Conservation (phyloP, 495 filamentous ascomycete species). For the Xylaria castorea region DNA sequence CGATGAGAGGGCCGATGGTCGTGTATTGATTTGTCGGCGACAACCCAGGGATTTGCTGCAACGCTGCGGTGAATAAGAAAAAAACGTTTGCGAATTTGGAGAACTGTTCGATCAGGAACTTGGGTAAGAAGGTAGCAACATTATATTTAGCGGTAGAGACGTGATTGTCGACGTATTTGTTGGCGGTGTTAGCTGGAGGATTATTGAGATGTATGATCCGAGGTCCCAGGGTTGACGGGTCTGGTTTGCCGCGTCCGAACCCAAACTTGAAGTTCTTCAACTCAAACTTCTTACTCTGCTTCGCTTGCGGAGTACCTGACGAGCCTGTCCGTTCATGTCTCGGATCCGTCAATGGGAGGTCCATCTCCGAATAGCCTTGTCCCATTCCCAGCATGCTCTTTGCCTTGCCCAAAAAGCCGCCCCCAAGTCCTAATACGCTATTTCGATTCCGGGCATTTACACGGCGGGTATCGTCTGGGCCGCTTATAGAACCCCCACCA, state of each 20-base stretch:
- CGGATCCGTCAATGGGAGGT: slow-evolving; percentile 88
- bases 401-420: slow-evolving; percentile 81
- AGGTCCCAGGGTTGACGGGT: slow-evolving; percentile 89
- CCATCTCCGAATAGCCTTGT: slow-evolving; percentile 96
- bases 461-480: slow-evolving; percentile 52
- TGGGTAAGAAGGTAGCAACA: slow-evolving; percentile 89
- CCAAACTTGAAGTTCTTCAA: slow-evolving; percentile 89
- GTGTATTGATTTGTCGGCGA: slow-evolving; percentile 95
- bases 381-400: slow-evolving; percentile 93
- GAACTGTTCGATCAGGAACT: slow-evolving; percentile 99
- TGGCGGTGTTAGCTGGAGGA: slow-evolving; percentile 84
- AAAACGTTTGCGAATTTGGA: slow-evolving; percentile 99
- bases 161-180: slow-evolving; percentile 94
- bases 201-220: slow-evolving; percentile 97
- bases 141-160: slow-evolving; percentile 99
- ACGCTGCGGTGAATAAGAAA: slow-evolving; percentile 95
- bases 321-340: slow-evolving; percentile 50
- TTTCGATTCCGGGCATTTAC: slow-evolving; percentile 75
- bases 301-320: slow-evolving; percentile 40
- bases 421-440: slow-evolving; percentile 84
- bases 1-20: slow-evolving; percentile 88
- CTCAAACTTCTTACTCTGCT: slow-evolving; percentile 65
- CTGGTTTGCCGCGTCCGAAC: slow-evolving; percentile 83
- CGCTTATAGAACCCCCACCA: slow-evolving; percentile 60
- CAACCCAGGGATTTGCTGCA: slow-evolving; percentile 95